phyloP scores from a whole-genome alignment of 2,329 filamentous ascomycete species.

The Scytalidium lignicola region DNA sequence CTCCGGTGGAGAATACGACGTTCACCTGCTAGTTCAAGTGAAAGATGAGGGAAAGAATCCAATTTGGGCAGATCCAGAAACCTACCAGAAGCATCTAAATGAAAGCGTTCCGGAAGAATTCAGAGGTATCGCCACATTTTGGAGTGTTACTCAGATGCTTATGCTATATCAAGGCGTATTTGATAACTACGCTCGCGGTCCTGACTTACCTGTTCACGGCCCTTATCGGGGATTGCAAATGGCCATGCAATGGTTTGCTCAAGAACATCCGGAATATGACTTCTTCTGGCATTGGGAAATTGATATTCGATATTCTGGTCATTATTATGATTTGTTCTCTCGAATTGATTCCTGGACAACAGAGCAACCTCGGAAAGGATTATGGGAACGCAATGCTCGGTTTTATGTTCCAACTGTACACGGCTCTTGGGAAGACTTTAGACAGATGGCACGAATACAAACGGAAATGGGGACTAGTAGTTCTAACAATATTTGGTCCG shows the following conservation, averaged over 20 bases:
- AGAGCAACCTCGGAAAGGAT: slow-evolving; percentile 69
- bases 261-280: slow-evolving; percentile 83
- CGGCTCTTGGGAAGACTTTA: slow-evolving; percentile 75
- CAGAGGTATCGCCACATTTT: slow-evolving; percentile 79
- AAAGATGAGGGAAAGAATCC: slow-evolving; percentile 72
- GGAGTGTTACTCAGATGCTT: slow-evolving; percentile 92
- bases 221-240: slow-evolving; percentile 91
- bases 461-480: slow-evolving; percentile 63
- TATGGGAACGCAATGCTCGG: slow-evolving; percentile 75
- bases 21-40: slow-evolving; percentile 81
- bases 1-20: slow-evolving; percentile 80
- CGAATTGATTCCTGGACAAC: slow-evolving; percentile 66
- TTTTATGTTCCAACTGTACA: slow-evolving; percentile 76
- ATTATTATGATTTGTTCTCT: slow-evolving; percentile 72
- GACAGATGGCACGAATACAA: slow-evolving; percentile 70
- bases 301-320: slow-evolving; percentile 84
- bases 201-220: slow-evolving; percentile 75
- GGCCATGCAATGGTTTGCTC: slow-evolving; percentile 90
- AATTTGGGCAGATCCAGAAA: slow-evolving; percentile 70
- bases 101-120: slow-evolving; percentile 78
- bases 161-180: slow-evolving; percentile 84
- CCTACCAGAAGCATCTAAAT: slow-evolving; percentile 61
- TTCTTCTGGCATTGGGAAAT: slow-evolving; percentile 96
- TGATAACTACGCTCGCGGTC: slow-evolving; percentile 63
- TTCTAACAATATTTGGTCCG: slow-evolving; percentile 63